Conservation (phyloP, 192 early-diverging fungal genomes). For the Entomortierella parvispora region DNA sequence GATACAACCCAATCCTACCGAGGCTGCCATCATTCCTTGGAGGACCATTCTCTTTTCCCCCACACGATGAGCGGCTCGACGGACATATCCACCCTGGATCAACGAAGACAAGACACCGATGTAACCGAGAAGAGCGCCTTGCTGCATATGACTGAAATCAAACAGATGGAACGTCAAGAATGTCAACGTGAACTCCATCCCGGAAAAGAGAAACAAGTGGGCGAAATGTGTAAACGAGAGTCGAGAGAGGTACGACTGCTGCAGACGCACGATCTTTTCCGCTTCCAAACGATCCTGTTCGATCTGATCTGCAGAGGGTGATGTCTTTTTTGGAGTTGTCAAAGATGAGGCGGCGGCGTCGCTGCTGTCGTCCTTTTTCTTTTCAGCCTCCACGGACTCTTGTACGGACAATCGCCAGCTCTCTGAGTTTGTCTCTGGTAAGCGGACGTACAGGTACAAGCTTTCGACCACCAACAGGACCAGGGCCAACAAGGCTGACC, state of each 20-base stretch:
- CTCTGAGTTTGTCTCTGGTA: conserved; percentile 79
- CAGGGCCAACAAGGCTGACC: conserved; percentile 89
- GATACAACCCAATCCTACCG: conserved; percentile 70
- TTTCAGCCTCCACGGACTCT: conserved; percentile 30
- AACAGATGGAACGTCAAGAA: conserved; percentile 96
- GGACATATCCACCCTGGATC: conserved; percentile 94
- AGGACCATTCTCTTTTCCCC: conserved; percentile 79
- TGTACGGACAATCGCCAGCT: conserved; percentile 30
- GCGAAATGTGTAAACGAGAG: conserved; percentile 85
- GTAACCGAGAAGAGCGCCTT: conserved; percentile 88
- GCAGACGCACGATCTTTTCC: conserved; percentile 31
- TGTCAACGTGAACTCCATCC: conserved; percentile 98
- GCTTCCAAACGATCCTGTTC: background rate
- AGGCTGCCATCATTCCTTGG: conserved; percentile 81
- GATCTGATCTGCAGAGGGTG: background rate
- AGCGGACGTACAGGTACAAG: conserved; percentile 71
- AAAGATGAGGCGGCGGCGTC: too few species aligned
- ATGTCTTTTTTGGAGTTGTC: background rate
- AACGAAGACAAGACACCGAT: conserved; percentile 89
- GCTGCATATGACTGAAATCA: conserved; percentile 84
- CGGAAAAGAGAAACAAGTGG: conserved; percentile 93
- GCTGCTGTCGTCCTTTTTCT: conserved; percentile 15
- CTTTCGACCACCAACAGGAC: conserved; percentile 85
- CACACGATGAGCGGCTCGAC: conserved; percentile 71
- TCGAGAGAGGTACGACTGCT: conserved; percentile 42